A percentile compares a stretch with the other conserved stretches of the same genome.
These are phyloP conservation scores for Sungouiozyma intestinalis DNA, from an alignment of 805 yeast genomes.

Conservation along the genomic window DNA sequence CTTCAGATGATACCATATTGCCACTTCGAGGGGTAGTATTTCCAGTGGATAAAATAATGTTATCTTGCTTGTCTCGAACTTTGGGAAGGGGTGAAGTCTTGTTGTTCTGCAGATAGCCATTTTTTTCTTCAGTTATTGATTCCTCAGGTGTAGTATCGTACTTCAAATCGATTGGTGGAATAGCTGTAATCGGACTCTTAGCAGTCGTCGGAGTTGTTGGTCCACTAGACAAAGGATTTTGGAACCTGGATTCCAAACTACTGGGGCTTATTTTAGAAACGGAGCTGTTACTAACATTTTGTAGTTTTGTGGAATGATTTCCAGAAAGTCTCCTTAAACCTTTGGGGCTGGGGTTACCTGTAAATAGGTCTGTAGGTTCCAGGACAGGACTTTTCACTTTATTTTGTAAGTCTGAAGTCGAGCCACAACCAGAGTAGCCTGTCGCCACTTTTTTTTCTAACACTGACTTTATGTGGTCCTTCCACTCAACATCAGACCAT, in stretches of 20 bases:
- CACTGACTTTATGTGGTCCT: constrained; percentile 41
- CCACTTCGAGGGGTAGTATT: neutral
- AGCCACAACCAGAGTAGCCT: constrained; percentile 77
- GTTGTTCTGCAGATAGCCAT: neutral
- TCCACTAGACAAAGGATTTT: neutral
- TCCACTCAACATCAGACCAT: constrained; percentile 60
- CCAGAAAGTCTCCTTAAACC: neutral
- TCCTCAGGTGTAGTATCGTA: neutral
- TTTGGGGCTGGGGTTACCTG: neutral
- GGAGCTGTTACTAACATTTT: neutral
- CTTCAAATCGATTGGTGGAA: neutral
- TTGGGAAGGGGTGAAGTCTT: neutral
- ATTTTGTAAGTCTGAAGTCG: constrained; percentile 49
- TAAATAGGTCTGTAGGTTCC: constrained; percentile 27
- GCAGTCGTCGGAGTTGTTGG: neutral
- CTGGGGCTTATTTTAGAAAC: neutral
- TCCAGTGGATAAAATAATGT: neutral
- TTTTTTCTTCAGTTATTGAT: neutral
- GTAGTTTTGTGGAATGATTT: neutral
- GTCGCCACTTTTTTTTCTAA: constrained; percentile 41
- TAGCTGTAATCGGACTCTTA: neutral
- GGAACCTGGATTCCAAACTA: neutral
- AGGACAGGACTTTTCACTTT: constrained; percentile 44
- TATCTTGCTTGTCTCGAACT: neutral
- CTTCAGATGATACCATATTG: neutral